phyloP scores from a whole-genome alignment of 805 yeast species.

The Lipomyces chichibuensis region DNA sequence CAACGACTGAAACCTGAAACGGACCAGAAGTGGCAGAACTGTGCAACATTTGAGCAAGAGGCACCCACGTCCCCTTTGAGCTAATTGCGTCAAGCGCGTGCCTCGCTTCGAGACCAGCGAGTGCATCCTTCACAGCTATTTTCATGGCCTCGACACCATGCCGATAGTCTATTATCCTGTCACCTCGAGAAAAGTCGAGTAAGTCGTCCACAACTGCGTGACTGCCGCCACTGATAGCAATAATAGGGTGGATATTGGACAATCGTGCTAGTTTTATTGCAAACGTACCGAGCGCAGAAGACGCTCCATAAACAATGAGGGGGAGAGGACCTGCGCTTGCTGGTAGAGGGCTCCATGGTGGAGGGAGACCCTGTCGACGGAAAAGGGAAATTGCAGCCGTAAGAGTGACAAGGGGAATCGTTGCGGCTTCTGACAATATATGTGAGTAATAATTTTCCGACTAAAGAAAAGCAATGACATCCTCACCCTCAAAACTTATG shows the following conservation, averaged over 20 bases:
- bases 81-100: conserved; percentile 15
- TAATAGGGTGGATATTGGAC: conserved; percentile 17
- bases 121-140: conserved; percentile 5
- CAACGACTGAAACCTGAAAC: conserved; percentile 2
- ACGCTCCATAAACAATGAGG: conserved; percentile 14
- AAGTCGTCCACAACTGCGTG: not conserved
- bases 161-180: conserved; percentile 20
- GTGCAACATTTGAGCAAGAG: not conserved
- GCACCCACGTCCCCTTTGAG: not conserved
- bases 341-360: not conserved
- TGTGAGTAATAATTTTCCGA: not conserved
- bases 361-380: not conserved
- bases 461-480: not conserved
- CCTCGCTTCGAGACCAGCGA: not conserved
- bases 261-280: conserved; percentile 20
- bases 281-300: conserved; percentile 16
- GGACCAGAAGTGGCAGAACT: not conserved
- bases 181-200: conserved; percentile 14
- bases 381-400: conserved; percentile 12
- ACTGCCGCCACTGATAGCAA: conserved; percentile 16
- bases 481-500: conserved; percentile 13
- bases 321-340: conserved; percentile 2
- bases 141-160: conserved; percentile 1
- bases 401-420: conserved; percentile 14
- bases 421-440: conserved; percentile 13